Evolutionary conservation across 129 eudicot species (phyloP), one percentile per base, ranked within the genome.

Genomic region (Flaveria trinervia): DNA sequence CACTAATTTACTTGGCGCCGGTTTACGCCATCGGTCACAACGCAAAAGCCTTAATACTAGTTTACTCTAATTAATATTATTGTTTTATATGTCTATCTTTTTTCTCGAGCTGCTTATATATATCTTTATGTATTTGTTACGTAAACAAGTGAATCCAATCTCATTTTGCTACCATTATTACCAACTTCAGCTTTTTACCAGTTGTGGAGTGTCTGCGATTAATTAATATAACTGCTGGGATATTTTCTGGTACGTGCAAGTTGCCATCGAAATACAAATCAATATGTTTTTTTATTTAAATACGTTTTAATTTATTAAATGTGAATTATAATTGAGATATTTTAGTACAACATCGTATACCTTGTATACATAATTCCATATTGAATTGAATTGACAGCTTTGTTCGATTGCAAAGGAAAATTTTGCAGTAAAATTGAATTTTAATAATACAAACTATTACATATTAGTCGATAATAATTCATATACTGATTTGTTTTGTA

Each of bases 61-160:
- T 20, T 20, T 20, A 20, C 22, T 20, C 22, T 20, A 20, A 20
- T 20, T 20, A 20, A 20, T 20, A 20, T 25, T 25, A 25, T 25
- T 25, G 28, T 25, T 25, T 25, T 25, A 25, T 25, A 25, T 25
- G 28, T 25, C 28, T 25, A 25, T 25, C 28, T 25, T 25, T 25
- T 25, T 25, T 25, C 28, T 25, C 1, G 28, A 25, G 2, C 28
- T 25, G 28, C 28, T 25, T 25, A 25, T 25, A 25, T 25, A 30
- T 30, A 30, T 30, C 17, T 70, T 44, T 71, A 61, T 64, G 71
- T 62, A 80, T 52, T 72, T 72, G 61, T 73, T 72, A 72, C 41
- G 74, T 73, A 41, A 23, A 79, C 73, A 52, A 51, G 54, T 65
- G 56, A 44, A 56, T 77, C 46, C 81, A 56, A 77, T 36, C 70